Percentiles rank a stretch among this genome's conserved stretches.
phyloP scores from a whole-genome alignment of 345 rosid species.

The Syzygium oleosum region DNA sequence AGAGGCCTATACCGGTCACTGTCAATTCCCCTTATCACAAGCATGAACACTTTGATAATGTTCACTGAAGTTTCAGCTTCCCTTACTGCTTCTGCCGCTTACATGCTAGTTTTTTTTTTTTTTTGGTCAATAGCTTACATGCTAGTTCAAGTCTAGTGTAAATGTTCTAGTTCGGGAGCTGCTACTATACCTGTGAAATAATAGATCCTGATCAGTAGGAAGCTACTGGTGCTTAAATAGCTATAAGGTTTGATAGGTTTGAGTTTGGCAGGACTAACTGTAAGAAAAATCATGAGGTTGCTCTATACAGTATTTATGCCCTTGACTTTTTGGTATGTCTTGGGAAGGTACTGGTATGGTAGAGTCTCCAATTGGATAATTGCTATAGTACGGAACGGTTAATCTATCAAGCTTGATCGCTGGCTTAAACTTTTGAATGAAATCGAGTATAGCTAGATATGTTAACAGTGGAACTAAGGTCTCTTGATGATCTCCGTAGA shows the following conservation, averaged over 20 bases:
- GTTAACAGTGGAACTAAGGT: not conserved
- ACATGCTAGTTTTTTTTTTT: not conserved
- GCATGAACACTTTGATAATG: not conserved
- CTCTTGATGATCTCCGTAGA: not conserved
- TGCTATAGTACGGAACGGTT: not conserved
- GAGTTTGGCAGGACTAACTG: not conserved
- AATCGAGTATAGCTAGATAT: not conserved
- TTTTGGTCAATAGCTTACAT: not conserved
- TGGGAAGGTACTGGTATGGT: not conserved
- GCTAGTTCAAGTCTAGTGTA: not conserved
- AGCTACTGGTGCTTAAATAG: not conserved
- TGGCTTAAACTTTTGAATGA: not conserved
- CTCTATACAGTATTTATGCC: not conserved
- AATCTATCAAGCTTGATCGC: not conserved
- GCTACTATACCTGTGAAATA: not conserved
- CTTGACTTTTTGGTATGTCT: not conserved
- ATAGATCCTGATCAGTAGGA: not conserved
- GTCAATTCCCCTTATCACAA: not conserved
- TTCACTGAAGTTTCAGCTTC: not conserved
- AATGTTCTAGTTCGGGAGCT: not conserved
- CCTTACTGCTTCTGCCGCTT: not conserved
- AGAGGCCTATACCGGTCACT: not conserved
- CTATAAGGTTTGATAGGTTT: not conserved
- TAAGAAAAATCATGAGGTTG: not conserved
- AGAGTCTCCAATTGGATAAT: not conserved